These are phyloP conservation scores for Cercospora berteroae DNA, from an alignment of 2,329 filamentous ascomycete genomes.

Conservation along the genomic window DNA sequence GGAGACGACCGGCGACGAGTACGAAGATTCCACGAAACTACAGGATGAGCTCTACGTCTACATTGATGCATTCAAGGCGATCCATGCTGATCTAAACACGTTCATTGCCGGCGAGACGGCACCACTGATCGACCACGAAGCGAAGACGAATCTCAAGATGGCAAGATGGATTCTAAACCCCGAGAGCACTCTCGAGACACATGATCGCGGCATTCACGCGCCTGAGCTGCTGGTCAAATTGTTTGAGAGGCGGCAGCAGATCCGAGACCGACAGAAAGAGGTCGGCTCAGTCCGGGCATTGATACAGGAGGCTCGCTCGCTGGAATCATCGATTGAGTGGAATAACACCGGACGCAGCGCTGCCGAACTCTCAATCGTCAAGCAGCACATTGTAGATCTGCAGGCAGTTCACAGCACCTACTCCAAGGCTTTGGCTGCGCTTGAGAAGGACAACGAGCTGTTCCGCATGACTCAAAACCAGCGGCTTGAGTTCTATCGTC, in stretches of 20 bases:
- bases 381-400: slow-evolving; percentile 60
- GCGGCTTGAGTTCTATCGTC: slow-evolving; percentile 83
- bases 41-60: slow-evolving; percentile 90
- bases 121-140: slow-evolving; percentile 70
- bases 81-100: slow-evolving; percentile 75
- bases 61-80: slow-evolving; percentile 71
- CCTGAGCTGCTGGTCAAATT: slow-evolving; percentile 61
- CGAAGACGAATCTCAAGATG: slow-evolving; percentile 44
- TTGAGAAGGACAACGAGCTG: slow-evolving; percentile 70
- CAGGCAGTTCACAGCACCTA: slow-evolving; percentile 55
- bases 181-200: slow-evolving; percentile 39
- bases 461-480: slow-evolving; percentile 80
- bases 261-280: slow-evolving; percentile 52
- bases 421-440: slow-evolving; percentile 49
- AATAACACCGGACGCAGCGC: slow-evolving; percentile 58
- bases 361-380: slow-evolving; percentile 65
- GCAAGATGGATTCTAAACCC: slow-evolving; percentile 44
- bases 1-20: slow-evolving; percentile 87
- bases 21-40: slow-evolving; percentile 78
- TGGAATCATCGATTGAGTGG: slow-evolving; percentile 60
- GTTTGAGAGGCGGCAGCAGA: slow-evolving; percentile 45
- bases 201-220: slow-evolving; percentile 59
- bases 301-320: slow-evolving; percentile 65
- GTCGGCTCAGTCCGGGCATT: slow-evolving; percentile 68
- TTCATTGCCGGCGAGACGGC: slow-evolving; percentile 77